A percentile compares a stretch with the other conserved stretches of the same genome.
Evolutionary conservation across 139 green algal genomes (phyloP).

Genomic region (Volvox africanus): DNA sequence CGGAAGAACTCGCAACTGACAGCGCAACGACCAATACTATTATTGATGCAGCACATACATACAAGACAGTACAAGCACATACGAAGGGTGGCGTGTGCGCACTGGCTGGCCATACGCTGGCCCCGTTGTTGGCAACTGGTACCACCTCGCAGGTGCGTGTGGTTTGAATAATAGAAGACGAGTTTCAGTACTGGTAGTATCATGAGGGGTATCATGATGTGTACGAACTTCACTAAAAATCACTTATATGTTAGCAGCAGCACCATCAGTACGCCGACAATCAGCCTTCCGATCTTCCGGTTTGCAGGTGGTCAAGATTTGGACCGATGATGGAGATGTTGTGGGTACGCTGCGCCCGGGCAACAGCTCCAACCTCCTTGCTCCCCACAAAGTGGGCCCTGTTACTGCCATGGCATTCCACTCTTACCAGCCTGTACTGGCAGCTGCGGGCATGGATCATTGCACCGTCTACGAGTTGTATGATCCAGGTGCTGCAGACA

Average conservation of each 20-base stretch:
- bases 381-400: slow-evolving; percentile 65
- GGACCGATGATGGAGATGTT: slow-evolving; percentile 69
- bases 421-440: slow-evolving; percentile 85
- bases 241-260: too few relatives aligned
- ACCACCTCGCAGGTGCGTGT: slow-evolving; percentile 39
- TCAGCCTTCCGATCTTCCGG: neutral
- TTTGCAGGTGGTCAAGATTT: slow-evolving; percentile 87
- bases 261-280: too few relatives aligned
- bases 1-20: neutral
- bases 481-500: slow-evolving; percentile 35
- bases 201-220: too few relatives aligned
- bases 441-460: slow-evolving; percentile 73
- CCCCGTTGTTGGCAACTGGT: slow-evolving; percentile 86
- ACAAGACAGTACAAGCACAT: slow-evolving; percentile 82
- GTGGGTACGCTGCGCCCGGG: slow-evolving; percentile 59
- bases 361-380: slow-evolving; percentile 1
- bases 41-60: slow-evolving; percentile 43
- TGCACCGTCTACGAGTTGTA: slow-evolving; percentile 75
- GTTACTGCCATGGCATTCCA: slow-evolving; percentile 89
- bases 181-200: too few relatives aligned
- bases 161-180: too few relatives aligned
- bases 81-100: slow-evolving; percentile 76
- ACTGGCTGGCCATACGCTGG: slow-evolving; percentile 83
- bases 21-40: neutral
- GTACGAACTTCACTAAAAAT: too few relatives aligned